A percentile compares a stretch with the other conserved stretches of the same genome.
phyloP scores from a whole-genome alignment of 2,329 filamentous ascomycete species.

The Gnomoniopsis sp. region DNA sequence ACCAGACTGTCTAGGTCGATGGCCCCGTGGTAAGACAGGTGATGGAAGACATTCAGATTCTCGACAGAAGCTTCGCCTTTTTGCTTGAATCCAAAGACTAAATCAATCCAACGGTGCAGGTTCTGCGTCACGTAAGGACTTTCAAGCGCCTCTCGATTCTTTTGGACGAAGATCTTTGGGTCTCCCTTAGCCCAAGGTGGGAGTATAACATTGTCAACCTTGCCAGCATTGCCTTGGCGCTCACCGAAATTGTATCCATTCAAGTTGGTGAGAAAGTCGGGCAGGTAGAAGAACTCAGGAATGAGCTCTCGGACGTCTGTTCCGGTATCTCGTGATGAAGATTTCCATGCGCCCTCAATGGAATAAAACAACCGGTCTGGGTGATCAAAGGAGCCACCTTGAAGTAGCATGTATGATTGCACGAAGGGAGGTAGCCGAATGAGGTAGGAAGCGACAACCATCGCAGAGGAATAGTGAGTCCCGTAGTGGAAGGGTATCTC shows the following conservation, averaged over 20 bases:
- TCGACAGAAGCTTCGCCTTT: slow-evolving; percentile 89
- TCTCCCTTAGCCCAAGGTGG: slow-evolving; percentile 97
- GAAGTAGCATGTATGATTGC: slow-evolving; percentile 87
- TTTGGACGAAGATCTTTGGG: slow-evolving; percentile 90
- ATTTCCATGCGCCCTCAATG: slow-evolving; percentile 85
- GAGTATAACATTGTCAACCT: slow-evolving; percentile 82
- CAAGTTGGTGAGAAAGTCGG: slow-evolving; percentile 90
- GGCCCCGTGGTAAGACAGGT: slow-evolving; percentile 90
- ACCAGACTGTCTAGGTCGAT: slow-evolving; percentile 89
- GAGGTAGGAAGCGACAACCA: slow-evolving; percentile 96
- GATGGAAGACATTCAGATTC: slow-evolving; percentile 91
- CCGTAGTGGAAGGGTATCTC: slow-evolving; percentile 95
- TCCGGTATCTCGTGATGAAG: slow-evolving; percentile 84
- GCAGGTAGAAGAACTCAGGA: slow-evolving; percentile 95
- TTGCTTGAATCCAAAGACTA: slow-evolving; percentile 93
- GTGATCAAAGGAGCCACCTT: slow-evolving; percentile 95
- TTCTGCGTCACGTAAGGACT: slow-evolving; percentile 88
- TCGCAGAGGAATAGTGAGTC: slow-evolving; percentile 97
- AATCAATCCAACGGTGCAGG: slow-evolving; percentile 91
- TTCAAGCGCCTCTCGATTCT: slow-evolving; percentile 92
- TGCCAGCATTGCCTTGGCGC: slow-evolving; percentile 73
- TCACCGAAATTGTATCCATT: slow-evolving; percentile 93
- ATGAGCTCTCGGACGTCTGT: slow-evolving; percentile 92
- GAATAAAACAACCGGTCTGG: slow-evolving; percentile 95
- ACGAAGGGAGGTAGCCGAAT: slow-evolving; percentile 95